These are phyloP conservation scores for Microthlaspi erraticum DNA, from an alignment of 345 rosid genomes.

Conservation along the genomic window DNA sequence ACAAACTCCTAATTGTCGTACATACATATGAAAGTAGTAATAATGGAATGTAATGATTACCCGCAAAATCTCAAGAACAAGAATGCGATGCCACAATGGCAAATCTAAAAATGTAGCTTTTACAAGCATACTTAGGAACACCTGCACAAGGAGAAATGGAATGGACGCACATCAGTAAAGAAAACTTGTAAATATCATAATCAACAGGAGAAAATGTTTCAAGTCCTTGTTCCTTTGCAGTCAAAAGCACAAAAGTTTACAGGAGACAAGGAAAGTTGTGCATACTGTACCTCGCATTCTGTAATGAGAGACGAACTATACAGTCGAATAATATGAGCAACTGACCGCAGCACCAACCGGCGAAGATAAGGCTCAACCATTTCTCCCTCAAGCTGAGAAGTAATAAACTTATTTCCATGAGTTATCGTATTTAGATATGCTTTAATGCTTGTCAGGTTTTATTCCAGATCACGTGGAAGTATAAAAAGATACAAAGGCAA, in stretches of 20 bases:
- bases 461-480: conserved; percentile 23
- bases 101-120: conserved; percentile 90
- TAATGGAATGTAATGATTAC: conserved; percentile 50
- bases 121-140: conserved; percentile 94
- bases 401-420: conserved; percentile 38
- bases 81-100: conserved; percentile 99
- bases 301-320: conserved; percentile 93
- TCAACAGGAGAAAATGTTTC: not conserved
- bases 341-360: conserved; percentile 95
- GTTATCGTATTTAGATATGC: conserved; percentile 13
- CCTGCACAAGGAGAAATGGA: conserved; percentile 60
- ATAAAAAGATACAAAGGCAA: conserved; percentile 18
- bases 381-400: conserved; percentile 88
- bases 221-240: conserved; percentile 16
- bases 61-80: conserved; percentile 98
- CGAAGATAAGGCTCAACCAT: conserved; percentile 94
- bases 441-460: conserved; percentile 27
- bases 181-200: conserved; percentile 26
- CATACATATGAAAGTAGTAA: conserved; percentile 19
- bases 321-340: conserved; percentile 89
- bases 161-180: conserved; percentile 19
- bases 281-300: conserved; percentile 82
- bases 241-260: conserved; percentile 12
- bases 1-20: conserved; percentile 7
- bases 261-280: conserved; percentile 21